phyloP scores from a whole-genome alignment of 2,329 filamentous ascomycete species.

The Emmonsiellopsis sp. region DNA sequence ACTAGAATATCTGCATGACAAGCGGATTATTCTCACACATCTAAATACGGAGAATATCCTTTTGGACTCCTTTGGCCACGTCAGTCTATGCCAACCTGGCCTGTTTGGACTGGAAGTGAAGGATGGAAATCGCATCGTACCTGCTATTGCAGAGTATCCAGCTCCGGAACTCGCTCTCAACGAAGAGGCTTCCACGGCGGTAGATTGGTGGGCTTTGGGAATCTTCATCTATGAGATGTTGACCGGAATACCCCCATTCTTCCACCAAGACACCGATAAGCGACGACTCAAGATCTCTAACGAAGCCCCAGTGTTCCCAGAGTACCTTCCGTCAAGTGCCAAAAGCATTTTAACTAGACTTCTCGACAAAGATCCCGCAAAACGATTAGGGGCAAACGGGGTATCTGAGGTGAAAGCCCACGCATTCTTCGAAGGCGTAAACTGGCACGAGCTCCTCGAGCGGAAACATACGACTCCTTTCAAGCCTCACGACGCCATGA shows the following conservation, averaged over 20 bases:
- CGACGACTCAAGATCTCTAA: not conserved
- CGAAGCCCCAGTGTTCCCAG: not conserved
- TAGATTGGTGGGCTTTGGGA: slow-evolving; percentile 11
- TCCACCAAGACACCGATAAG: slow-evolving; percentile 1
- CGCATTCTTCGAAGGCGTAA: slow-evolving; percentile 4
- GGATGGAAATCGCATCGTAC: slow-evolving; percentile 6
- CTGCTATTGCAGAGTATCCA: slow-evolving; percentile 9
- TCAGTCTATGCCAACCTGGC: slow-evolving; percentile 11
- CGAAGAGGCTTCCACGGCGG: slow-evolving; percentile 3
- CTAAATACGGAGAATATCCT: slow-evolving; percentile 10
- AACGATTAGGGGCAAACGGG: slow-evolving; percentile 5
- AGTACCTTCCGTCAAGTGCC: slow-evolving; percentile 2
- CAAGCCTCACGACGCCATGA: slow-evolving; percentile 4
- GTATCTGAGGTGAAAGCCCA: slow-evolving; percentile 7
- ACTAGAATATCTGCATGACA: slow-evolving; percentile 13
- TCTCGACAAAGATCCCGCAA: not conserved
- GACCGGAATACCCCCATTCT: slow-evolving; percentile 7
- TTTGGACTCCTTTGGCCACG: slow-evolving; percentile 12
- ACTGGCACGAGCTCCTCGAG: slow-evolving; percentile 5
- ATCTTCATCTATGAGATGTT: slow-evolving; percentile 12
- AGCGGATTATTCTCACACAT: slow-evolving; percentile 9
- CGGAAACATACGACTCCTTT: slow-evolving; percentile 5
- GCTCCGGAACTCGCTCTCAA: slow-evolving; percentile 10
- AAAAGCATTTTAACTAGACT: slow-evolving; percentile 5
- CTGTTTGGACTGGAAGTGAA: slow-evolving; percentile 9